These are phyloP conservation scores for Colletotrichum magnum DNA, from an alignment of 2,329 filamentous ascomycete species.

Conservation along the genomic window DNA sequence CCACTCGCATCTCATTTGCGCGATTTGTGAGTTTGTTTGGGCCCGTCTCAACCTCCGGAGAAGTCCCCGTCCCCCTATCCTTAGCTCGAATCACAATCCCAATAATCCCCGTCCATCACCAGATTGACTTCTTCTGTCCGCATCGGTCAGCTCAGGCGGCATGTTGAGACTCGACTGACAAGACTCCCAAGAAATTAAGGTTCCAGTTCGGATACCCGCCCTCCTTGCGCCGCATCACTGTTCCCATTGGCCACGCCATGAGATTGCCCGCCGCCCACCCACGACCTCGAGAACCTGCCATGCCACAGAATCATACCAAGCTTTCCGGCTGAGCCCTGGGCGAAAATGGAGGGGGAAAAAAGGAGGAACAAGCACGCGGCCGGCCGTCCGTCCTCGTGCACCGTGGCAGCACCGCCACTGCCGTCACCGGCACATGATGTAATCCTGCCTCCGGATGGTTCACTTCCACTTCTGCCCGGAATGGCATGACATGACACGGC, in stretches of 20 bases:
- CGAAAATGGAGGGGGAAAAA: neutral
- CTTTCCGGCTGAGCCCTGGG: constrained; percentile 30
- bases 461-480: constrained; percentile 3
- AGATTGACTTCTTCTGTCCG: constrained; percentile 23
- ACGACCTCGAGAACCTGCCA: constrained; percentile 10
- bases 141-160: constrained; percentile 8
- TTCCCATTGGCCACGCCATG: constrained; percentile 9
- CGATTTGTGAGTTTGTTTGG: constrained; percentile 32
- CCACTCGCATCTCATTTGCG: constrained; percentile 32
- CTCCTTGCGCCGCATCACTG: neutral
- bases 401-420: constrained; percentile 2
- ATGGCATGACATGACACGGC: neutral
- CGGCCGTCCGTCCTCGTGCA: constrained; percentile 11
- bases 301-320: constrained; percentile 32
- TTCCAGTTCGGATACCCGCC: constrained; percentile 21
- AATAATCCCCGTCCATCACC: constrained; percentile 26
- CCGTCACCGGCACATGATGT: neutral
- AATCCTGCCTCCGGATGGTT: neutral
- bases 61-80: neutral
- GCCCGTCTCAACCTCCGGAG: constrained; percentile 17
- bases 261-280: constrained; percentile 2
- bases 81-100: too few species aligned
- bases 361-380: constrained; percentile 2
- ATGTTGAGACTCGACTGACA: constrained; percentile 13
- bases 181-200: constrained; percentile 25